Base-by-base conservation (phyloP, 805 yeast species). In the Lachancea lanzarotensis region DNA sequence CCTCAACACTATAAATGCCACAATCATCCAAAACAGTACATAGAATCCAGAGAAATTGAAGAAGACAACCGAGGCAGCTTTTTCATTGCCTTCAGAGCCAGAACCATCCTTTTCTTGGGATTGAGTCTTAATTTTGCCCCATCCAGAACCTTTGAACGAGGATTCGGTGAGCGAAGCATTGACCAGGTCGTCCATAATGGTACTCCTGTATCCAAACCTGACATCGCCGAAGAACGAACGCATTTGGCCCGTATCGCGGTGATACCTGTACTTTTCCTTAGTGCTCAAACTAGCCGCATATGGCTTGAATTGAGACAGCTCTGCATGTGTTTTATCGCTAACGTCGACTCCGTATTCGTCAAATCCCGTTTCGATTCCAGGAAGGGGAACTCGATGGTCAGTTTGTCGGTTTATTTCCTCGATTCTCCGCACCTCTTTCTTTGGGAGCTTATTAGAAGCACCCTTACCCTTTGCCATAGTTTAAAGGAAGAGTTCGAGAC, bases 11-110 rank as follows among this genome's bases (percentile, higher is more conserved):
- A 74, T 60, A 45, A 82, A 70, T 20, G 75, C 80, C 4, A 81
- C 74, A 4, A 77, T 75, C 44, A 85, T 66, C 96, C 96, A 87
- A 50, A 80, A 78, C 40, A 89, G 73, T 4, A 87, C 82, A 62
- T 80, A 91, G 48, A 93, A 74, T 2, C 98, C 98, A 53, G 76
- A 79, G 60, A 86, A 89, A 44, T 54, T 56, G 31, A 44, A 44
- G 9, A 38, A 25, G 5, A 44, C 40, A 16, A 26, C 17, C 3
- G 34, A n/a, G 7, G 35, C 6, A 15, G 11, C 38, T 6, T 35
- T 16, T 19, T 19, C 27, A 4, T 15, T 36, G 13, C 29, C 25
- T 12, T 31, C 26, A 25, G 15, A 35, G 29, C 25, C 25, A 8
- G 26, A 35, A 13, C 33, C 35, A 10, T n/a, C 25, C 16, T 31